Percentiles rank a stretch among this genome's conserved stretches.
Conservation (phyloP, 2,329 filamentous ascomycete species). For the Pestalotiopsis sp. region DNA sequence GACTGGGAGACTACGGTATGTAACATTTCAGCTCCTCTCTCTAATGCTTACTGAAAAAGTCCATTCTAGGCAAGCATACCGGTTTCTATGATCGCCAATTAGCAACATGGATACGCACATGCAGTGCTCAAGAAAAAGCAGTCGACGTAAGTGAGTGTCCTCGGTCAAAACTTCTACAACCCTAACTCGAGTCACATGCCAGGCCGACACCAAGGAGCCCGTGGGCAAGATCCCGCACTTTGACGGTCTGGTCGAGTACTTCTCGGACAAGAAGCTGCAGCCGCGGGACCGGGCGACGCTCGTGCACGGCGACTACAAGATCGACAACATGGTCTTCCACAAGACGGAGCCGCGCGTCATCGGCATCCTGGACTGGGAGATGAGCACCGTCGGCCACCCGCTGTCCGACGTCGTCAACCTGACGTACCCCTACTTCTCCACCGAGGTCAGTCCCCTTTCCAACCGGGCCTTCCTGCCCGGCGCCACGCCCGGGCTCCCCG, state of each 20-base stretch:
- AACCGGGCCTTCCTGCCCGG: constrained; percentile 56
- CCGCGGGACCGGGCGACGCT: constrained; percentile 75
- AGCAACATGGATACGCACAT: constrained; percentile 78
- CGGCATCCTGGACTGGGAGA: constrained; percentile 94
- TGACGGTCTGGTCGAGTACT: constrained; percentile 76
- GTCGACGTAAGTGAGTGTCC: constrained; percentile 58
- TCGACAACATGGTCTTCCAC: constrained; percentile 84
- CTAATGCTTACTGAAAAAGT: background rate
- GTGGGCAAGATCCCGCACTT: constrained; percentile 81
- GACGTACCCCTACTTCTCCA: constrained; percentile 7
- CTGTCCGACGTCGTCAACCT: constrained; percentile 86
- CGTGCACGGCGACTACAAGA: constrained; percentile 94
- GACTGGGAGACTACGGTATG: constrained; percentile 61
- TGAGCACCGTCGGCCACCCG: constrained; percentile 94
- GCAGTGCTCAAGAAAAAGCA: constrained; percentile 71
- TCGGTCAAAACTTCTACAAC: background rate
- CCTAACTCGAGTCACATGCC: background rate
- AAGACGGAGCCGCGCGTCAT: constrained; percentile 85
- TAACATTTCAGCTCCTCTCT: background rate
- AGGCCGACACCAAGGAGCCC: constrained; percentile 62
- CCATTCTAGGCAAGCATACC: constrained; percentile 57
- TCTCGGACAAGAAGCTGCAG: constrained; percentile 67
- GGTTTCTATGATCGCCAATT: constrained; percentile 89
- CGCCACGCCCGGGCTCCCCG: constrained; percentile 62
- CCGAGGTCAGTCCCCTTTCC: constrained; percentile 2